Conservation (phyloP, 371 early-diverging fungal species). For the Actinomortierella ambigua region DNA sequence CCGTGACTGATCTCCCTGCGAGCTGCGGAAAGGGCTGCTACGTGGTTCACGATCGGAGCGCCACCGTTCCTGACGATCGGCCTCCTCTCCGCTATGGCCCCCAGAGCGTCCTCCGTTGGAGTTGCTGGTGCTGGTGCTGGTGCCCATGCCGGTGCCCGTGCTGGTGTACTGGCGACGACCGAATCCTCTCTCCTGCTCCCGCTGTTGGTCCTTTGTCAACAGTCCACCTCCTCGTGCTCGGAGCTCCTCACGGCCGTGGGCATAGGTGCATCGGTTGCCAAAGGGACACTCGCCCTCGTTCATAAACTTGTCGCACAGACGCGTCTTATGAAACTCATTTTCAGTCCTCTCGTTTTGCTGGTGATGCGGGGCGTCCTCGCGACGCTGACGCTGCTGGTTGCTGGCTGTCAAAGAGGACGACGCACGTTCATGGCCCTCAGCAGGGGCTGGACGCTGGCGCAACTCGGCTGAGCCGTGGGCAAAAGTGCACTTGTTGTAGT, state of each 20-base stretch:
- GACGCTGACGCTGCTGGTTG: constrained; percentile 27
- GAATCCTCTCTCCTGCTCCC: not conserved
- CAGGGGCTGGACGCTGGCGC: constrained; percentile 60
- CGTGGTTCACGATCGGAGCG: not conserved
- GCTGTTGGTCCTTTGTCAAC: no score
- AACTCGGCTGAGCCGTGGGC: constrained; percentile 84
- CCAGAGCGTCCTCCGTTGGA: not conserved
- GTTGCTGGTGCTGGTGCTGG: constrained; percentile 24
- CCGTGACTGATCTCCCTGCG: constrained; percentile 4
- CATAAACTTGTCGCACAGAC: constrained; percentile 80
- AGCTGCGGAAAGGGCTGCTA: constrained; percentile 18
- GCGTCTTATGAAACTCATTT: constrained; percentile 83
- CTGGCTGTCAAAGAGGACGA: constrained; percentile 30
- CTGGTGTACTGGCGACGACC: not conserved
- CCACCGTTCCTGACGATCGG: not conserved
- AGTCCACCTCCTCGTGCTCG: constrained; percentile 39
- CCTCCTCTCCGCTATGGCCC: not conserved
- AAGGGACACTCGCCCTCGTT: constrained; percentile 83
- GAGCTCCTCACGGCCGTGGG: constrained; percentile 68
- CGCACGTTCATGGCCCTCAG: constrained; percentile 46
- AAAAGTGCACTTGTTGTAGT: constrained; percentile 82
- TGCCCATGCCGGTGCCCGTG: constrained; percentile 3
- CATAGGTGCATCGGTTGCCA: constrained; percentile 85
- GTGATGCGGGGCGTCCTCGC: not conserved
- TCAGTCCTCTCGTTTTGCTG: constrained; percentile 42